phyloP scores from a whole-genome alignment of 208 protist species.

The Acanthamoeba royreba region DNA sequence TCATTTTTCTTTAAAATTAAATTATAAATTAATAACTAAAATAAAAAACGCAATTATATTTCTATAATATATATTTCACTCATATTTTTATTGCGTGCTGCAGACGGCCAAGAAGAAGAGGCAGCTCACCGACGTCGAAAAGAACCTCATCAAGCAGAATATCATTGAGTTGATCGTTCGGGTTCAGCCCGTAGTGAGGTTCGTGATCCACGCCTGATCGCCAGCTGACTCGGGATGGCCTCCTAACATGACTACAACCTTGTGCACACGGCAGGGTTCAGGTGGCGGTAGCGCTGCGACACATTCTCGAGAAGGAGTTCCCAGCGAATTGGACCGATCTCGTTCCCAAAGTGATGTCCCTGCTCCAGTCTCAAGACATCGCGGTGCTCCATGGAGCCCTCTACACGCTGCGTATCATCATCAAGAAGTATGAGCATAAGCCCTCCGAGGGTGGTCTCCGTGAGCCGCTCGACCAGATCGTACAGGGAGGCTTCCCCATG shows the following conservation, averaged over 20 bases:
- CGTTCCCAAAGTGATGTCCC: background rate
- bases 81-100: background rate
- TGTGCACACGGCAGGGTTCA: background rate
- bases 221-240: background rate
- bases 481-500: background rate
- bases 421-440: conserved; percentile 33
- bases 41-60: background rate
- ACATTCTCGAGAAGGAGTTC: background rate
- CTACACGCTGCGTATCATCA: background rate
- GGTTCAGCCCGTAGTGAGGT: background rate
- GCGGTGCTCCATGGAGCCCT: background rate
- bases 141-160: conserved; percentile 16
- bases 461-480: conserved; percentile 22
- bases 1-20: background rate
- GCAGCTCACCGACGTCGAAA: background rate
- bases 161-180: background rate
- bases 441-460: background rate
- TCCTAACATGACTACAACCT: background rate
- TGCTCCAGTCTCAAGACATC: background rate
- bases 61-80: background rate
- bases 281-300: background rate
- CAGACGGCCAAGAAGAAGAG: background rate
- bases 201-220: background rate
- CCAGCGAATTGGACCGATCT: background rate
- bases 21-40: background rate